phyloP scores from a whole-genome alignment of 148 eudicot genomes.

The Cornus florida region DNA sequence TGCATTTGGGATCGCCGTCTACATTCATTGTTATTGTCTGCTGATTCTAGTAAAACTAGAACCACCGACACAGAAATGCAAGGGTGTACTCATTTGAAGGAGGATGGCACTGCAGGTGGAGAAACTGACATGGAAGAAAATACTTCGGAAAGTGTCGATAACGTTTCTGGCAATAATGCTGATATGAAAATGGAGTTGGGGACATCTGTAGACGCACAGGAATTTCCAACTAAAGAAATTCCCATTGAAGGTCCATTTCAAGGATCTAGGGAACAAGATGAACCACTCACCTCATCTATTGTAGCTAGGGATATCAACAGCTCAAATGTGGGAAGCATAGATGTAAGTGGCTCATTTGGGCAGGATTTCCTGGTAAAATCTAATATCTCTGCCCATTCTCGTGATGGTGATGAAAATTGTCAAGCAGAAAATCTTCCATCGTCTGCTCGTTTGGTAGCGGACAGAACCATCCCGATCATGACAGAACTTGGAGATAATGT shows the following conservation, averaged over 20 bases:
- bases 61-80: conserved; percentile 13
- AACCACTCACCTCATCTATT: conserved; percentile 8
- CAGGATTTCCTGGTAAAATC: conserved; percentile 15
- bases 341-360: not conserved
- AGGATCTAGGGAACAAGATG: conserved; percentile 21
- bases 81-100: conserved; percentile 8
- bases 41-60: conserved; percentile 33
- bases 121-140: conserved; percentile 14
- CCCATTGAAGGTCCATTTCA: conserved; percentile 25
- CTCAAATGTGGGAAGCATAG: not conserved
- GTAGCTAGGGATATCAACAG: conserved; percentile 19
- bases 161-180: conserved; percentile 18
- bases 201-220: conserved; percentile 25
- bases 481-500: conserved; percentile 24
- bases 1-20: conserved; percentile 80
- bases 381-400: conserved; percentile 8
- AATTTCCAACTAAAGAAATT: conserved; percentile 24
- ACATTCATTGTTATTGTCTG: conserved; percentile 60
- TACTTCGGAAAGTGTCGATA: conserved; percentile 10
- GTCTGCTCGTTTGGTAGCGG: conserved; percentile 23
- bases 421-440: conserved; percentile 26
- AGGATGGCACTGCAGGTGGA: conserved; percentile 14
- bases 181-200: conserved; percentile 27
- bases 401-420: conserved; percentile 18
- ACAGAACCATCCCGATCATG: conserved; percentile 29